Evolutionary conservation across 129 eudicot species (phyloP).

Genomic region (Pseudognaphalium luteoalbum): DNA sequence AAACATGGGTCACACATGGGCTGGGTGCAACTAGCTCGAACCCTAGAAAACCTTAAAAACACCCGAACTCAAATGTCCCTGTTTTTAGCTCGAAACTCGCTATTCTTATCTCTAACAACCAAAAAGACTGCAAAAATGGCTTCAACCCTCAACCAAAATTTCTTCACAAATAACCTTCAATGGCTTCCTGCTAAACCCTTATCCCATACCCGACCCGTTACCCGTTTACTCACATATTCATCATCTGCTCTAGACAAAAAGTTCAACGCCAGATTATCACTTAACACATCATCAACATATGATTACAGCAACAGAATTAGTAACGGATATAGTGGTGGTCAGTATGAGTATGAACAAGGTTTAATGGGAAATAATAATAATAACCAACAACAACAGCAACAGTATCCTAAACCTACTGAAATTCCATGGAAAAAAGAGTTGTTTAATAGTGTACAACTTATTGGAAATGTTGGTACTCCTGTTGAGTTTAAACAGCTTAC

Average conservation of each 20-base stretch:
- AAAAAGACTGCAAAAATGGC: slow-evolving; percentile 33
- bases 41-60: background rate
- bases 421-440: slow-evolving; percentile 80
- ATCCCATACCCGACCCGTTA: slow-evolving; percentile 18
- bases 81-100: background rate
- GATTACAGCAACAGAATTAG: slow-evolving; percentile 29
- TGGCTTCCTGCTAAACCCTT: slow-evolving; percentile 21
- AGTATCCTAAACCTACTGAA: slow-evolving; percentile 66
- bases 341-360: slow-evolving; percentile 40
- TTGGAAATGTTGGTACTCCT: slow-evolving; percentile 65
- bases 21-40: background rate
- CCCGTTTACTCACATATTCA: slow-evolving; percentile 13
- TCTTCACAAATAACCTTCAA: slow-evolving; percentile 32
- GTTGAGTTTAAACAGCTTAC: slow-evolving; percentile 68
- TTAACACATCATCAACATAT: slow-evolving; percentile 24
- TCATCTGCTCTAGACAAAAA: slow-evolving; percentile 26
- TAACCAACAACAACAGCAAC: slow-evolving; percentile 22
- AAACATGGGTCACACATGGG: too few species aligned
- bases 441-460: slow-evolving; percentile 69
- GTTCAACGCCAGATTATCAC: slow-evolving; percentile 12
- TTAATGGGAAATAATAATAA: slow-evolving; percentile 21
- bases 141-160: slow-evolving; percentile 27
- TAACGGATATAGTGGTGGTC: slow-evolving; percentile 15
- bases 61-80: background rate
- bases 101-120: slow-evolving; percentile 21